Evolutionary conservation across 371 early-diverging fungal genomes (phyloP).

Genomic region (Fennellomyces sp.): DNA sequence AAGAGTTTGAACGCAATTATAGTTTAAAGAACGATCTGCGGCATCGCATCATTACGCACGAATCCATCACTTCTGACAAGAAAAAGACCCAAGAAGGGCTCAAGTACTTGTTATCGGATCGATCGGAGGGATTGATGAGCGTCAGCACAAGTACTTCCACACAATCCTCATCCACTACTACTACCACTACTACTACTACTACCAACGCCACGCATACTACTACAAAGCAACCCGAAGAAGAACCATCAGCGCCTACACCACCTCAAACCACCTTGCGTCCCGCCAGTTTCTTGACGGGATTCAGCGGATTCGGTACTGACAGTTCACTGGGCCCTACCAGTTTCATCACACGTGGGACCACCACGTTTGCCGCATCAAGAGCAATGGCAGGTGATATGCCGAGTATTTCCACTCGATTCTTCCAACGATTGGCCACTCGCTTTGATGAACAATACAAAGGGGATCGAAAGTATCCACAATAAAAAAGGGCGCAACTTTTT

Average conservation of each 20-base stretch:
- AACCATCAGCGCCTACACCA: background rate
- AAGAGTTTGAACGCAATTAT: conserved; percentile 54
- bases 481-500: too few relatives aligned
- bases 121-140: conserved; percentile 17
- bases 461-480: too few relatives aligned
- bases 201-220: conserved; percentile 1
- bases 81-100: conserved; percentile 52
- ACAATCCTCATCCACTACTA: conserved; percentile 1
- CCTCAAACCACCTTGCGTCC: conserved; percentile 32
- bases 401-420: conserved; percentile 51
- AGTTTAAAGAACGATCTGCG: conserved; percentile 46
- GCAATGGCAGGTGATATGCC: conserved; percentile 18
- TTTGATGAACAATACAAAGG: conserved; percentile 42
- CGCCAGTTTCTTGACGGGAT: conserved; percentile 47
- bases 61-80: conserved; percentile 34
- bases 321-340: conserved; percentile 22
- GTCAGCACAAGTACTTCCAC: conserved; percentile 14
- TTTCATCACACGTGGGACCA: conserved; percentile 39
- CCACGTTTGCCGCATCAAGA: conserved; percentile 5
- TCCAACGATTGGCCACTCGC: conserved; percentile 45
- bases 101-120: conserved; percentile 50
- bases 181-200: conserved; percentile 3
- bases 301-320: conserved; percentile 35
- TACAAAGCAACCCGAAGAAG: background rate
- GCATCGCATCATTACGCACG: conserved; percentile 50